Evolutionary conservation across 257 asterid species (phyloP), one percentile per base, ranked within the genome.

Genomic region (Solanum chmielewskii): DNA sequence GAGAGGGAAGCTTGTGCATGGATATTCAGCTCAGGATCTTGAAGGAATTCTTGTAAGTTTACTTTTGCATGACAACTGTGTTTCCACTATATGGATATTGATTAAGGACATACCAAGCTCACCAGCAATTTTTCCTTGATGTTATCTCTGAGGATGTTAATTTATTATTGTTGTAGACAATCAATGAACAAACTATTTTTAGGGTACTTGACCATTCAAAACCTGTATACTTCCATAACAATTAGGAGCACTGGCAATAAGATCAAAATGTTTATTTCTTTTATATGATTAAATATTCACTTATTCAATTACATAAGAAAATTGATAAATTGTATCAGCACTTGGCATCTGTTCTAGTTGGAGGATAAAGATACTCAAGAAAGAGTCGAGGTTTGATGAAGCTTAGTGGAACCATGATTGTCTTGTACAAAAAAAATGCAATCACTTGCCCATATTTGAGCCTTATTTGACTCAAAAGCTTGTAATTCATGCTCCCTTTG

Each of bases 21-120:
- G 89, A 82, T 97, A 96, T 89, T 94, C 99, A 86, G 90, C 98
- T 49, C 87, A 93, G 92, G 99, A 97, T 92, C 99, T 97, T 89
- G 98, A 95, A 90, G 99, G 98, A 90, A 97, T 97, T 89, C 98
- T 97, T 76, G 99, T 95, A 87, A 92, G 99, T 90, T 29, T 49
- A 81, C 85, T 16, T 81, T 49, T 29, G 41, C 44, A 49, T 81
- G 69, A 81, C 39, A 78, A 16, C 5, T 12, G 23, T 80, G 68
- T 80, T 47, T 80, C 20, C 44, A 27, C 68, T 16, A 18, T 10
- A 47, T 80, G 85, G 66, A 47, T 80, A 47, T 2, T 16, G 66
- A 47, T 80, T 25, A 9, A 62, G 5, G 41, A 4, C 47, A 80
- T 47, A 47, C 52, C 68, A 47, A 29, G 42, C 37, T 80, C 41